Percentiles rank a stretch among this genome's conserved stretches.
These are phyloP conservation scores for Parmelia sp. DNA, from an alignment of 495 filamentous ascomycete genomes.

Conservation along the genomic window DNA sequence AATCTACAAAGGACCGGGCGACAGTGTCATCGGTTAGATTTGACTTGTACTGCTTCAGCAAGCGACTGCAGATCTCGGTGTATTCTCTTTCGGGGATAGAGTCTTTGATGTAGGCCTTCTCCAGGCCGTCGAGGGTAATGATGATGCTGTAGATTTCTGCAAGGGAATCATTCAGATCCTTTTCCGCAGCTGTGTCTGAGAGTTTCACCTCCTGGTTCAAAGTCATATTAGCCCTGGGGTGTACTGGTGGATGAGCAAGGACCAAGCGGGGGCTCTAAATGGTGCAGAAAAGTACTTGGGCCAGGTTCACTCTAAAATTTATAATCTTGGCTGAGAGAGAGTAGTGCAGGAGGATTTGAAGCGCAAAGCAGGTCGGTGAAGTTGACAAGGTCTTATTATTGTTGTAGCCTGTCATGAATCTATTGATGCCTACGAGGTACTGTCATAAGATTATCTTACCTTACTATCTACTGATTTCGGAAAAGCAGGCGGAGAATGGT, in stretches of 20 bases:
- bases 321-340: too few relatives aligned
- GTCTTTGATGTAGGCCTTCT: slow-evolving; percentile 96
- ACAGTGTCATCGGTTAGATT: slow-evolving; percentile 84
- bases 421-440: too few relatives aligned
- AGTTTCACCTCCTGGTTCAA: slow-evolving; percentile 80
- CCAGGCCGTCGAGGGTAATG: slow-evolving; percentile 86
- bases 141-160: slow-evolving; percentile 98
- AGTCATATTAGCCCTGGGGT: slow-evolving; percentile 18
- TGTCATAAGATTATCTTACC: too few relatives aligned
- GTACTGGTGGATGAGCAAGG: not conserved
- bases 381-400: too few relatives aligned
- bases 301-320: too few relatives aligned
- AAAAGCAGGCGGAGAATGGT: too few relatives aligned
- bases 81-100: slow-evolving; percentile 87
- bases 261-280: not conserved
- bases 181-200: slow-evolving; percentile 71
- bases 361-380: too few relatives aligned
- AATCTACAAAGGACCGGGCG: slow-evolving; percentile 68
- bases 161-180: slow-evolving; percentile 90
- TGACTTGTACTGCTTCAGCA: slow-evolving; percentile 95
- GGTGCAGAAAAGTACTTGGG: slow-evolving; percentile 55
- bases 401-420: too few relatives aligned
- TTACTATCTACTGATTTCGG: too few relatives aligned
- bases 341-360: too few relatives aligned
- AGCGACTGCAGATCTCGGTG: slow-evolving; percentile 85